Evolutionary conservation across 129 eudicot species (phyloP).

Genomic region (Artemisia annua): DNA sequence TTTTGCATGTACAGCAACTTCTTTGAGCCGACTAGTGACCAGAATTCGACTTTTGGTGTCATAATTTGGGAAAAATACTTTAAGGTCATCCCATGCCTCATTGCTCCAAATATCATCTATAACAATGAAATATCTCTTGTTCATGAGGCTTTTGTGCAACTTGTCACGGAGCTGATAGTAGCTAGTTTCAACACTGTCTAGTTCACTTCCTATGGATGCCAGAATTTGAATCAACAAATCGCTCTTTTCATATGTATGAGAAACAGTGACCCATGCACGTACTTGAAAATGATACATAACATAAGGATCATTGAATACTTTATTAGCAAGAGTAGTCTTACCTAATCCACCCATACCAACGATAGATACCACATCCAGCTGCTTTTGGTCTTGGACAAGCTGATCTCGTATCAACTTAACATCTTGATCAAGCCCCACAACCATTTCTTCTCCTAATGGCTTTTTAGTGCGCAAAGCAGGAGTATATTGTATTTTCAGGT

Average conservation of each 20-base stretch:
- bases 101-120: slow-evolving; percentile 41
- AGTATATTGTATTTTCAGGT: no score
- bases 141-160: slow-evolving; percentile 18
- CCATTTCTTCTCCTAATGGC: neutral
- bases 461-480: no score
- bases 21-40: slow-evolving; percentile 24
- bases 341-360: neutral
- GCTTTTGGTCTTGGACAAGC: neutral
- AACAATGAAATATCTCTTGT: slow-evolving; percentile 36
- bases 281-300: slow-evolving; percentile 13
- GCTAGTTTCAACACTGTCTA: neutral
- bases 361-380: neutral
- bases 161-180: neutral
- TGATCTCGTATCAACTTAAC: neutral
- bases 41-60: slow-evolving; percentile 31
- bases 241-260: slow-evolving; percentile 26
- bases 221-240: slow-evolving; percentile 16
- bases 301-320: neutral
- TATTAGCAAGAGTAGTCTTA: neutral
- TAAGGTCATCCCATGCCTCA: slow-evolving; percentile 31
- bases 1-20: slow-evolving; percentile 24
- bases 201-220: neutral
- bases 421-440: neutral
- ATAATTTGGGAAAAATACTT: slow-evolving; percentile 20
- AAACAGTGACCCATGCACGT: slow-evolving; percentile 37